Conservation (phyloP, 805 yeast genomes). For the Candida andamanensis region DNA sequence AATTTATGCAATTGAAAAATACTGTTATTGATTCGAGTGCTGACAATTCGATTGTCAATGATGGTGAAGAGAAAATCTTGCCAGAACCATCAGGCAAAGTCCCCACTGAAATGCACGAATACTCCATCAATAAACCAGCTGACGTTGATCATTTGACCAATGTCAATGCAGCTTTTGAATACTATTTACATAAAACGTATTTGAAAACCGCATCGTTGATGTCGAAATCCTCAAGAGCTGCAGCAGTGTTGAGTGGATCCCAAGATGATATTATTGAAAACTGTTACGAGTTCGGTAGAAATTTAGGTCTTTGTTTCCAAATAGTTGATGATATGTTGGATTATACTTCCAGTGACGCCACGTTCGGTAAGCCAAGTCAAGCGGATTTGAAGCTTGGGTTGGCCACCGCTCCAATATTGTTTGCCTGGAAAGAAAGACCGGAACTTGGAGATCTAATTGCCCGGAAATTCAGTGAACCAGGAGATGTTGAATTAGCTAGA, state of each 20-base stretch:
- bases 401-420: conserved; percentile 94
- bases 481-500: conserved; percentile 83
- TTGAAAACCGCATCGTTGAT: conserved; percentile 91
- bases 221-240: conserved; percentile 88
- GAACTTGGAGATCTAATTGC: conserved; percentile 78
- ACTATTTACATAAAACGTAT: conserved; percentile 91
- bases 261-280: conserved; percentile 69
- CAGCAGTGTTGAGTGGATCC: conserved; percentile 90
- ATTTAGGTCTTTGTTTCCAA: conserved; percentile 92
- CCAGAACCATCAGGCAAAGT: conserved; percentile 62
- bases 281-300: conserved; percentile 87
- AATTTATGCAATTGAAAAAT: conserved; percentile 96
- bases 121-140: conserved; percentile 35
- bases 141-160: conserved; percentile 54
- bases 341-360: conserved; percentile 79
- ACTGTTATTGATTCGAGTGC: conserved; percentile 59
- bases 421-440: conserved; percentile 88
- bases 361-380: conserved; percentile 92
- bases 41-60: conserved; percentile 42
- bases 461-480: conserved; percentile 73
- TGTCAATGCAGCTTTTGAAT: conserved; percentile 89
- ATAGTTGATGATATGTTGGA: conserved; percentile 95
- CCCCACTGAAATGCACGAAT: conserved; percentile 57
- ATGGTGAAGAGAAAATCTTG: conserved; percentile 38
- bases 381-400: conserved; percentile 91